Evolutionary conservation across 257 asterid genomes (phyloP).

Genomic region (Solanum lycopersicoides): DNA sequence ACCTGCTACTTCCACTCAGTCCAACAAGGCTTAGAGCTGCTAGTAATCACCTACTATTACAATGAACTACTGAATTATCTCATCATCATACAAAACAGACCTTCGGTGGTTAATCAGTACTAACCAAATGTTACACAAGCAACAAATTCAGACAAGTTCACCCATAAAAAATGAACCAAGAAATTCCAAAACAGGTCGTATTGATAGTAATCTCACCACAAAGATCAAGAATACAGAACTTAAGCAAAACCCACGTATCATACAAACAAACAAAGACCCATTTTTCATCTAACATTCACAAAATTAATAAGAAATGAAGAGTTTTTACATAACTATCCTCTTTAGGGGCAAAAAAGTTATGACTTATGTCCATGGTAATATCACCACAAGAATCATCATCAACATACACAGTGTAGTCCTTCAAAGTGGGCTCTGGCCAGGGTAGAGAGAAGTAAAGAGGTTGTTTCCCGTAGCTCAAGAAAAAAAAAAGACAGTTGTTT

Average conservation of each 20-base stretch:
- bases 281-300: neutral
- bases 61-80: neutral
- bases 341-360: neutral
- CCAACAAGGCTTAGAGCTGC: neutral
- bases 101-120: neutral
- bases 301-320: neutral
- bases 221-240: neutral
- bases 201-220: neutral
- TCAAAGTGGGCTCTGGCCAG: neutral
- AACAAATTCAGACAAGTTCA: neutral
- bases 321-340: neutral
- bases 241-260: neutral
- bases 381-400: neutral
- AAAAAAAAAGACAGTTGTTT: neutral
- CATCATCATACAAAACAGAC: neutral
- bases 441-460: neutral
- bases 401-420: neutral
- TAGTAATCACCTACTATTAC: neutral
- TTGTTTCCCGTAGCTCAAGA: neutral
- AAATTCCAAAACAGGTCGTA: neutral
- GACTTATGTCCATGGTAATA: neutral
- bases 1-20: neutral
- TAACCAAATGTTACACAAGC: neutral
- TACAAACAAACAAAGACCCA: neutral
- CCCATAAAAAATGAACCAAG: neutral